These are phyloP conservation scores for Leptographium procerum DNA, from an alignment of 2,329 filamentous ascomycete species.

Conservation along the genomic window DNA sequence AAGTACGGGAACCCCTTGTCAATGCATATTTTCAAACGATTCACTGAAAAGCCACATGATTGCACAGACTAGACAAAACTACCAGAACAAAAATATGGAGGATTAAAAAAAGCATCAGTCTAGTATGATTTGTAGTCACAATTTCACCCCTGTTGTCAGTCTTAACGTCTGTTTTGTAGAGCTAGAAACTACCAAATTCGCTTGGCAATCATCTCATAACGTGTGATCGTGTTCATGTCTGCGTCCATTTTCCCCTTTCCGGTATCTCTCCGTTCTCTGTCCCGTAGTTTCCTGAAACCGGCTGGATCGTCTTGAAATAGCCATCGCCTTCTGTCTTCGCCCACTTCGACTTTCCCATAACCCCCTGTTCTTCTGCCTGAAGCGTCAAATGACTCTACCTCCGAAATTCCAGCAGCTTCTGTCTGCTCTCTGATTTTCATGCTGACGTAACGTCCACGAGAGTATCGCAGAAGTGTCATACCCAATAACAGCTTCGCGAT, in stretches of 20 bases:
- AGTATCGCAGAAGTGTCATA: conserved; percentile 72
- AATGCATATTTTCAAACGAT: conserved; percentile 45
- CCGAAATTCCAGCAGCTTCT: conserved; percentile 32
- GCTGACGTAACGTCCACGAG: conserved; percentile 63
- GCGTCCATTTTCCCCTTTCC: conserved; percentile 43
- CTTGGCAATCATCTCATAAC: conserved; percentile 95
- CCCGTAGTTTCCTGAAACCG: conserved; percentile 47
- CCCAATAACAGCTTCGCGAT: conserved; percentile 78
- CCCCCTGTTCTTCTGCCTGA: conserved; percentile 68
- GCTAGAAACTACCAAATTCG: conserved; percentile 65
- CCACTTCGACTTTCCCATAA: conserved; percentile 77
- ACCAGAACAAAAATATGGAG: neutral
- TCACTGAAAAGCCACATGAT: neutral
- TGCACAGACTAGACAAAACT: neutral
- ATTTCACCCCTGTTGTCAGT: neutral
- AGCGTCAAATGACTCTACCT: conserved; percentile 49
- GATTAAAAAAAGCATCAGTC: neutral
- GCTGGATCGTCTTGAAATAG: conserved; percentile 81
- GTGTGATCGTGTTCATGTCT: conserved; percentile 54
- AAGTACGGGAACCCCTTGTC: conserved; percentile 52
- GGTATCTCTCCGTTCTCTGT: conserved; percentile 53
- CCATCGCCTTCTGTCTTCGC: conserved; percentile 74
- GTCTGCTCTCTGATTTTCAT: conserved; percentile 64
- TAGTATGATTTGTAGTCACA: neutral
- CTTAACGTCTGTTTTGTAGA: neutral